Evolutionary conservation across 2,329 filamentous ascomycete genomes (phyloP).

Genomic region (Colletotrichum sp.): DNA sequence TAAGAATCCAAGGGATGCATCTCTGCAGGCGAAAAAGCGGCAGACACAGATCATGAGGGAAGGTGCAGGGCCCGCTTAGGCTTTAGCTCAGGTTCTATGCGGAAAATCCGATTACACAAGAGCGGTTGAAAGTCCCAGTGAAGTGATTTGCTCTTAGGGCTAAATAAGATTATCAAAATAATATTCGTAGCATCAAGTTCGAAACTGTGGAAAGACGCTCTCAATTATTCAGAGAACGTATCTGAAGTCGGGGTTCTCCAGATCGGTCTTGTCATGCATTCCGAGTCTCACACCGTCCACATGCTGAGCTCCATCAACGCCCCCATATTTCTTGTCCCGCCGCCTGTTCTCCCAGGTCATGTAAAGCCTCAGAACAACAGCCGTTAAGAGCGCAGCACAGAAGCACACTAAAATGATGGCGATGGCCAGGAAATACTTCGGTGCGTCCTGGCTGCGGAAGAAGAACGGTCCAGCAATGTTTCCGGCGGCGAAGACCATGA

Average conservation of each 20-base stretch:
- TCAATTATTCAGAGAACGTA: conserved; percentile 23
- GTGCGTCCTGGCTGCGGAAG: conserved; percentile 25
- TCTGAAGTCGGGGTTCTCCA: conserved; percentile 27
- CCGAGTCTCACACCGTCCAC: conserved; percentile 21
- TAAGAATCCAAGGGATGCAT: conserved; percentile 35
- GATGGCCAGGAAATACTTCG: conserved; percentile 27
- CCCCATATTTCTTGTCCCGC: neutral
- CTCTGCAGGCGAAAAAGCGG: conserved; percentile 37
- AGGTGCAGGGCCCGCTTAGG: neutral
- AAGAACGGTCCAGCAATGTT: conserved; percentile 28
- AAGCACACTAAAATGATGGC: conserved; percentile 23
- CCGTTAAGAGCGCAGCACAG: neutral
- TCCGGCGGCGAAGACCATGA: conserved; percentile 23
- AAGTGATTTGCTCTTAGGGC: neutral
- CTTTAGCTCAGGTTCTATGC: neutral
- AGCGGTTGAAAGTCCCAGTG: neutral
- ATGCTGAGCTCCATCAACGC: conserved; percentile 3
- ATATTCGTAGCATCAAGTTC: too few relatives aligned
- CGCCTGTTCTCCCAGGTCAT: neutral
- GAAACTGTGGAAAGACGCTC: neutral
- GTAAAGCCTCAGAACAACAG: neutral
- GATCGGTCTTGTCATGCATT: conserved; percentile 30
- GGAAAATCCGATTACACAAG: neutral
- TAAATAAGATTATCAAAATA: neutral
- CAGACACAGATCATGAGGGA: conserved; percentile 30